Evolutionary conservation across 108 stramenopile genomes (phyloP), one percentile per base, ranked within the genome.

Genomic region (Skeletonema potamos): DNA sequence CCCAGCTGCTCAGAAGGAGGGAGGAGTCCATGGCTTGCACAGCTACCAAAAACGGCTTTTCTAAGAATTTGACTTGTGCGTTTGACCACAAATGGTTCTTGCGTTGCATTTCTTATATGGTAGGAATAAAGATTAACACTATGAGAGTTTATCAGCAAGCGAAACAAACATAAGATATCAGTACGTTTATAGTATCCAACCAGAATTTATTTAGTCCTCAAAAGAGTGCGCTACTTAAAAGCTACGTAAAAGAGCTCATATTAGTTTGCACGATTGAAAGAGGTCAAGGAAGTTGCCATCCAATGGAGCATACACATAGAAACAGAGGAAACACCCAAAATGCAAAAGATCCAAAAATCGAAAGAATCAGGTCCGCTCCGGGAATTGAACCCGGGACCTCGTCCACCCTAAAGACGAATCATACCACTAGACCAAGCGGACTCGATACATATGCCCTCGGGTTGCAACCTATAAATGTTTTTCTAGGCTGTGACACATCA

Each of bases 1-100:
- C 26, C 96, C 98, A 8, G 98, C 99, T 28, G 99, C 99, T n/a
- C 98, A 99, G 80, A 86, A 93, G 64, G 99, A 99, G 84, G 99
- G 99, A 27, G 94, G 97, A 20, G 97, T 99, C 28, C 99, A 99
- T 80, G 93, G 96, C 58, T 86, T 99, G 20, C 96, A 99, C 91
- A 95, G 95, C 66, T 98, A 97, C 77, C 92, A 96, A 58, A 97
- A 98, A 81, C 86, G 96, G 18, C 87, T 93, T 10, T 96, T 92
- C 77, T 93, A 87, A 33, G 48, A 9, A 51, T 2, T 41, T n/a
- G 39, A 41, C 15, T 13, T 3, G 39, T 2, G 39, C 15, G 15
- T 41, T 41, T n/a, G n/a, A 41, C 39, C 39, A n/a, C 39, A 41
- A 41, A 11, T 41, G 39, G 39, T 41, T 41, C 39, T 41, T 3